Base-by-base conservation (phyloP, 1,284 basidiomycete species). In the Butyriboletus appendiculatus region DNA sequence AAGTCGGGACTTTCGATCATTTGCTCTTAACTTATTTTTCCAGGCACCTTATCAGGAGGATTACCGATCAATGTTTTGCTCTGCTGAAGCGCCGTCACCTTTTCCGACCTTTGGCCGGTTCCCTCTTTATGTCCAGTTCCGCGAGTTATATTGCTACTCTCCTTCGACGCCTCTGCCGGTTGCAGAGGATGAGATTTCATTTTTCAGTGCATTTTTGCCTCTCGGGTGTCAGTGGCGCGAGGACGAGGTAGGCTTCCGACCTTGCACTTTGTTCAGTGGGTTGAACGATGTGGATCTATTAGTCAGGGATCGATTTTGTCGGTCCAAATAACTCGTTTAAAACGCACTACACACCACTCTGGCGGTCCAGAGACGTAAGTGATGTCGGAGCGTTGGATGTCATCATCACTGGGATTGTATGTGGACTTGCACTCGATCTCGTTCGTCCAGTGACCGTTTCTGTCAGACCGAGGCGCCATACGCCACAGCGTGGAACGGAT, bases 391-490 rank as follows among this genome's bases (percentile, higher is more conserved):
- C 48, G 37, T 48, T 66, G 5, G 81, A 82, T 61, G 70, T 84
- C 41, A 74, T 84, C 48, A 72, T 82, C 49, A 78, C 77, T 5
- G 81, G 81, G 30, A 69, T 73, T 65, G 82, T 81, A 50, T 24
- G 73, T 70, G 12, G 10, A 45, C n/a, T 30, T 35, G 26, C 18
- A n/a, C 49, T 37, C 34, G 9, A 24, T 55, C 26, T 45, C 12
- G 16, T 35, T 40, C 45, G 15, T 49, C 20, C n/a, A 53, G 15
- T 63, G 35, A 68, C 45, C n/a, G 1, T 39, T 30, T 45, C 12
- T 42, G 39, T 47, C 59, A 84, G 82, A 78, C 78, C 11, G 80
- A 81, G 44, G 65, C 68, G 28, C 67, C 64, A n/a, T 71, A 78
- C 52, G 70, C 73, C 30, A 64, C 67, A 10, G 81, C 80, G 2